These are phyloP conservation scores for Pelargonium citronellum DNA, from an alignment of 441 rosid species.

Conservation along the genomic window DNA sequence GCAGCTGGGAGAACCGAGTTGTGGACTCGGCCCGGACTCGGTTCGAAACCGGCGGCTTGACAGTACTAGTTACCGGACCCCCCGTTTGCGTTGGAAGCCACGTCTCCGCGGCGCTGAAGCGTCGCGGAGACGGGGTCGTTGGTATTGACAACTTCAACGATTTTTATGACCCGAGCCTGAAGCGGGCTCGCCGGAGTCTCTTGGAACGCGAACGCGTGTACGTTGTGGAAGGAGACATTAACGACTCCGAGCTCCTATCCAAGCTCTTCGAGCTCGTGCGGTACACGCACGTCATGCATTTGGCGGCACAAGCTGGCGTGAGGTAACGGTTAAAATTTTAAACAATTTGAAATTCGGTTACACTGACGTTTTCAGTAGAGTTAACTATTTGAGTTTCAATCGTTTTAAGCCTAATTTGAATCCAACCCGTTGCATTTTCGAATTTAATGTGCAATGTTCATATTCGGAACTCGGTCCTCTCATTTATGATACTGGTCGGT, in stretches of 20 bases:
- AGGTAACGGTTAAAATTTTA: not conserved
- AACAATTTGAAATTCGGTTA: too few relatives aligned
- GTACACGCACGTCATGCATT: conserved; percentile 39
- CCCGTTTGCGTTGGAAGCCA: conserved; percentile 39
- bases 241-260: conserved; percentile 22
- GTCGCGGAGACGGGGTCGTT: conserved; percentile 36
- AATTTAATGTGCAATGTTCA: too few relatives aligned
- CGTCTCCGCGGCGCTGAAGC: conserved; percentile 26
- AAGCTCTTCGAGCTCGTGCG: conserved; percentile 28
- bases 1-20: conserved; percentile 25
- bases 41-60: conserved; percentile 20
- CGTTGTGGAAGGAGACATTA: conserved; percentile 32
- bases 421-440: too few relatives aligned
- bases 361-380: too few relatives aligned
- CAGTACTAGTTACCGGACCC: conserved; percentile 36
- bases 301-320: conserved; percentile 39
- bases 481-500: too few relatives aligned
- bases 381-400: too few relatives aligned
- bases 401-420: too few relatives aligned
- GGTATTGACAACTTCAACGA: conserved; percentile 39
- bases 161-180: conserved; percentile 30
- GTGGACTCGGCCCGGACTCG: conserved; percentile 25
- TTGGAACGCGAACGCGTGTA: conserved; percentile 23
- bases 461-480: too few relatives aligned
- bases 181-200: conserved; percentile 26